Conservation (phyloP, 2,329 filamentous ascomycete species). For the Fusarium guadeloupense region DNA sequence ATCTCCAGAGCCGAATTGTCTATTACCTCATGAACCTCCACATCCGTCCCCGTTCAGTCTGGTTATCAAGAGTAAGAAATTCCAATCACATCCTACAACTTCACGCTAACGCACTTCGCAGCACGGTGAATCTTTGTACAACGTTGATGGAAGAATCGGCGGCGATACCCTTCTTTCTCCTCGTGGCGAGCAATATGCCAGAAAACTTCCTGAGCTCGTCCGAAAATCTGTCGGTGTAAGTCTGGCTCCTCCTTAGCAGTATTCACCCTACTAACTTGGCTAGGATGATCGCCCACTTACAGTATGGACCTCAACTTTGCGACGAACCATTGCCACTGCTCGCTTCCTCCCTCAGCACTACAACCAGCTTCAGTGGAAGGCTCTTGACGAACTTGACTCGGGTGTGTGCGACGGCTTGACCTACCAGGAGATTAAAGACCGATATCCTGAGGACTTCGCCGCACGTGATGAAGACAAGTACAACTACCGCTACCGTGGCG, state of each 20-base stretch:
- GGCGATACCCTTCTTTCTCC: slow-evolving; percentile 88
- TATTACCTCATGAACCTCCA: slow-evolving; percentile 99
- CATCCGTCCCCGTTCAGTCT: slow-evolving; percentile 95
- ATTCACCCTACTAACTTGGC: slow-evolving; percentile 20
- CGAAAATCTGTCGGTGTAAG: slow-evolving; percentile 85
- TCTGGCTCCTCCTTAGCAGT: slow-evolving; percentile 25
- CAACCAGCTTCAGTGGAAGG: slow-evolving; percentile 98
- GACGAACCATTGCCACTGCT: slow-evolving; percentile 90
- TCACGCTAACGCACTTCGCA: slow-evolving; percentile 50
- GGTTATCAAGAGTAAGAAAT: slow-evolving; percentile 89
- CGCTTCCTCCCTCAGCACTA: slow-evolving; percentile 82
- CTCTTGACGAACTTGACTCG: slow-evolving; percentile 94
- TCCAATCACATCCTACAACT: no score
- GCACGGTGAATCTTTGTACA: slow-evolving; percentile 96
- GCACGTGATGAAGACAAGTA: slow-evolving; percentile 98
- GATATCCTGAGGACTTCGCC: slow-evolving; percentile 92
- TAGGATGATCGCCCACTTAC: slow-evolving; percentile 69
- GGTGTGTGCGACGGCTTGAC: slow-evolving; percentile 97
- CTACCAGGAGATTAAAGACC: slow-evolving; percentile 91
- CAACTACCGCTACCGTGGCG: slow-evolving; percentile 98
- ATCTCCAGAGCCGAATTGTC: slow-evolving; percentile 93
- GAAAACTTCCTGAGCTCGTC: slow-evolving; percentile 84
- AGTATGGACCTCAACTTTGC: slow-evolving; percentile 71
- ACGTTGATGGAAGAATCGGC: slow-evolving; percentile 89
- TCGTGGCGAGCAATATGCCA: slow-evolving; percentile 87